Evolutionary conservation across 106 monocot genomes (phyloP).

Genomic region (Dioscorea zingiberensis): DNA sequence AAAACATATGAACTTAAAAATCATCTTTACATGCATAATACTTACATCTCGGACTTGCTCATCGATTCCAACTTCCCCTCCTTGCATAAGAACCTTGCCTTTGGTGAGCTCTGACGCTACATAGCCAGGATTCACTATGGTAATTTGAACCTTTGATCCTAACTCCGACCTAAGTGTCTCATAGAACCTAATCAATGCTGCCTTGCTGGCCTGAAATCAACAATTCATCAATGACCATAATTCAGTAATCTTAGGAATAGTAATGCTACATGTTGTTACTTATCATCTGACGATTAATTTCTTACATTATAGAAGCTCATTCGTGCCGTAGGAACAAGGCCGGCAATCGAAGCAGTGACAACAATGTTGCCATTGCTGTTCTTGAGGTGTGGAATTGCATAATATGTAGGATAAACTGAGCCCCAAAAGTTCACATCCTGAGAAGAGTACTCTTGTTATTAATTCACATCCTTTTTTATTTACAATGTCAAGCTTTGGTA

Average conservation of each 20-base stretch:
- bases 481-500: neutral
- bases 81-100: slow-evolving; percentile 60
- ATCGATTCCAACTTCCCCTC: slow-evolving; percentile 38
- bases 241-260: neutral
- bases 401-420: slow-evolving; percentile 64
- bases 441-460: neutral
- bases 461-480: neutral
- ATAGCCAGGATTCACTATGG: slow-evolving; percentile 60
- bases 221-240: neutral
- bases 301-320: slow-evolving; percentile 78
- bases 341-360: slow-evolving; percentile 51
- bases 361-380: slow-evolving; percentile 55
- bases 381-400: slow-evolving; percentile 68
- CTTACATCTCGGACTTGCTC: slow-evolving; percentile 59
- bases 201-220: slow-evolving; percentile 71
- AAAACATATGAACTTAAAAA: no score
- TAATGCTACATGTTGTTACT: no score
- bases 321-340: slow-evolving; percentile 48
- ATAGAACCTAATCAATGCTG: slow-evolving; percentile 66
- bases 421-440: slow-evolving; percentile 96
- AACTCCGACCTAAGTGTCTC: slow-evolving; percentile 70
- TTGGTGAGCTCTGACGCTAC: slow-evolving; percentile 71
- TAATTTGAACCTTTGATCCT: slow-evolving; percentile 51
- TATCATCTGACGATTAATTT: no score
- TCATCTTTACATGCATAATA: no score